phyloP scores from a whole-genome alignment of 1,284 basidiomycete species.

The Heterobasidion occidentale region DNA sequence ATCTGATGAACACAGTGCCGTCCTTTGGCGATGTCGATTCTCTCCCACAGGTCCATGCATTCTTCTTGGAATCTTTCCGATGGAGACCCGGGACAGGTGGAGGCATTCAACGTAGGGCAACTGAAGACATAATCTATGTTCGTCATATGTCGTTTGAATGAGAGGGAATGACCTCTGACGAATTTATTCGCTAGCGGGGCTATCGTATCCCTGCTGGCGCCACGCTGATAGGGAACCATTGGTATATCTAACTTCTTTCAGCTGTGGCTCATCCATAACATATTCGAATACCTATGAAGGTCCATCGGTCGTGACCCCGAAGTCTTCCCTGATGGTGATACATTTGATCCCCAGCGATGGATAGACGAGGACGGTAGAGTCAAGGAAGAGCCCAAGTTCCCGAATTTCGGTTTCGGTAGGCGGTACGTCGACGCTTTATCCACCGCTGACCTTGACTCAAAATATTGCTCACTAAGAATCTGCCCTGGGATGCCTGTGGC shows the following conservation, averaged over 20 bases:
- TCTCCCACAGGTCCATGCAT: constrained; percentile 52
- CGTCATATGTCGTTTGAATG: constrained; percentile 5
- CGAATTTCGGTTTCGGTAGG: constrained; percentile 53
- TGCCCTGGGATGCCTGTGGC: constrained; percentile 36
- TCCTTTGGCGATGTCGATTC: constrained; percentile 39
- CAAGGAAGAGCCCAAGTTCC: constrained; percentile 21
- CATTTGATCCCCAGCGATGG: constrained; percentile 53
- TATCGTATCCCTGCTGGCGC: constrained; percentile 54
- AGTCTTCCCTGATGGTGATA: constrained; percentile 50
- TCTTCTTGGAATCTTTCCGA: constrained; percentile 50
- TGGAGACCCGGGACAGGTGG: constrained; percentile 56
- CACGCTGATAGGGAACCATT: constrained; percentile 51
- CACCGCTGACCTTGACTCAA: not conserved
- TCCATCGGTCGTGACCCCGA: constrained; percentile 47
- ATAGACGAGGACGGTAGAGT: constrained; percentile 39
- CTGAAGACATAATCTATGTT: constrained; percentile 53
- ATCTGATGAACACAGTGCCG: constrained; percentile 28
- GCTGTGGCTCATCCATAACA: not conserved
- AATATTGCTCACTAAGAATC: constrained; percentile 24
- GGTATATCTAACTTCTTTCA: constrained; percentile 24
- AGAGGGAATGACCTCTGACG: not conserved
- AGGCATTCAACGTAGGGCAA: constrained; percentile 43
- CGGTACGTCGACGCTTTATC: constrained; percentile 24
- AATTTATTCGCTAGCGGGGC: constrained; percentile 27
- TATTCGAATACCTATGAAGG: constrained; percentile 19